Base-by-base conservation (phyloP, 805 yeast genomes). In the Barnettozyma californica region DNA sequence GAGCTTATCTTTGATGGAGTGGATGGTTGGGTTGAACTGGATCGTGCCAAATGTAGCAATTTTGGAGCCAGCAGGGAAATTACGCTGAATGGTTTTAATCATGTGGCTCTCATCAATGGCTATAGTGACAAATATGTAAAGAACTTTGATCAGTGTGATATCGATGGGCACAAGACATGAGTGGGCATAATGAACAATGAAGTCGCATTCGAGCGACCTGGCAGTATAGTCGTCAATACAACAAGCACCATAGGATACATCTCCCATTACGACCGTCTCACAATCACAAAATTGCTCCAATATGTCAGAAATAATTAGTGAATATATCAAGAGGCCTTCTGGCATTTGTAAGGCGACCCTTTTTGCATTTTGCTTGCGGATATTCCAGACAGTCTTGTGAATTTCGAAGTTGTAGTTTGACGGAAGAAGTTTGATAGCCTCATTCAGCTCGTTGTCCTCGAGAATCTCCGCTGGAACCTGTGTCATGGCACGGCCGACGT, bases 161-260 rank as follows among this genome's bases (percentile, higher is more conserved):
- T 91, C 98, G 26, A 94, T 87, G 2, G 99, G 99, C 1, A 94
- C 97, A 41, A 94, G 73, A 68, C 99, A 94, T 8, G 96, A 89
- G 65, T 94, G 99, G 1, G 99, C 99, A 67, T 94, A 94, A 68
- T 94, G 99, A 13, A 92, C 89, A 51, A 94, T 82, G 60, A 91
- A 85, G 62, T 94, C 99, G 68, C 99, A 94, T 43, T 87, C 96
- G 25, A 94, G 67, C 0, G 98, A 82, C 53, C 91, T 74, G 2
- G 99, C 99, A 0, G 99, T 91, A 63, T 75, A 94, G 62, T 94
- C 99, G 64, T 94, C 99, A 41, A 94, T 90, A 68, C 99, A 94
- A 64, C 99, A 94, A 0, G 99, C 99, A 39, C 99, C 99, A 61
- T 94, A 94, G 0, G 97, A 88, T 0, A 94, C 99, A 65, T 94